phyloP scores from a whole-genome alignment of 1,139 yeast genomes.

The Tardiomyces depauwii region DNA sequence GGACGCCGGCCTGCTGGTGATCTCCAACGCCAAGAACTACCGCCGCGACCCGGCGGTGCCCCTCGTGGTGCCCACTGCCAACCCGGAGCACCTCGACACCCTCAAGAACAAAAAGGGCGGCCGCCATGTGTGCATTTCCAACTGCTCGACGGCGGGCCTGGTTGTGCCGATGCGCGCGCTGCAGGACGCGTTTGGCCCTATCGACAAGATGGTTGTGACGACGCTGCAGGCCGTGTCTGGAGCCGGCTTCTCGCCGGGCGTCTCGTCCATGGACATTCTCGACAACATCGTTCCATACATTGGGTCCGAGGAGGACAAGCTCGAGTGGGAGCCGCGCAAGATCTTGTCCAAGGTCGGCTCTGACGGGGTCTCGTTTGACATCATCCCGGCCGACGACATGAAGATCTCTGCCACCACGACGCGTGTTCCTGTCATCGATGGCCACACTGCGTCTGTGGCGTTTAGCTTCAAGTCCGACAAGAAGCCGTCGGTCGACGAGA shows the following conservation, averaged over 20 bases:
- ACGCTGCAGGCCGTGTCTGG: slow-evolving; percentile 97
- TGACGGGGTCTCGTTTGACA: slow-evolving; percentile 40
- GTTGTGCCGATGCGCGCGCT: slow-evolving; percentile 95
- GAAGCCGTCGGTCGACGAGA: slow-evolving; percentile 73
- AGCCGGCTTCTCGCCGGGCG: slow-evolving; percentile 98
- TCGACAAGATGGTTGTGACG: slow-evolving; percentile 76
- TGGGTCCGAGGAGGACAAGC: slow-evolving; percentile 95
- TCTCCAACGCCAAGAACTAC: slow-evolving; percentile 94
- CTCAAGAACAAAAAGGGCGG: slow-evolving; percentile 57
- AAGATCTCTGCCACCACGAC: slow-evolving; percentile 94
- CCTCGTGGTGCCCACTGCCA: slow-evolving; percentile 86
- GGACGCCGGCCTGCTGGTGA: slow-evolving; percentile 69
- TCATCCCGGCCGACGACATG: slow-evolving; percentile 58
- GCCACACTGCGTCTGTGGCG: slow-evolving; percentile 94
- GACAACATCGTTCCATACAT: slow-evolving; percentile 94
- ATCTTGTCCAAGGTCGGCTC: slow-evolving; percentile 55
- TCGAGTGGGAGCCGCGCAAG: slow-evolving; percentile 97
- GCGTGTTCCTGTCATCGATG: slow-evolving; percentile 94
- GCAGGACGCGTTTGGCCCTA: slow-evolving; percentile 80
- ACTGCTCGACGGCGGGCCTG: slow-evolving; percentile 96
- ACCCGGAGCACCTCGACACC: slow-evolving; percentile 75
- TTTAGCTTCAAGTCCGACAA: slow-evolving; percentile 72
- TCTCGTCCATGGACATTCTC: slow-evolving; percentile 84
- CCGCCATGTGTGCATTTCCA: slow-evolving; percentile 85
- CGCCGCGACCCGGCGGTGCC: slow-evolving; percentile 86